These are phyloP conservation scores for Cicer bijugum DNA, from an alignment of 306 rosid species.

Conservation along the genomic window DNA sequence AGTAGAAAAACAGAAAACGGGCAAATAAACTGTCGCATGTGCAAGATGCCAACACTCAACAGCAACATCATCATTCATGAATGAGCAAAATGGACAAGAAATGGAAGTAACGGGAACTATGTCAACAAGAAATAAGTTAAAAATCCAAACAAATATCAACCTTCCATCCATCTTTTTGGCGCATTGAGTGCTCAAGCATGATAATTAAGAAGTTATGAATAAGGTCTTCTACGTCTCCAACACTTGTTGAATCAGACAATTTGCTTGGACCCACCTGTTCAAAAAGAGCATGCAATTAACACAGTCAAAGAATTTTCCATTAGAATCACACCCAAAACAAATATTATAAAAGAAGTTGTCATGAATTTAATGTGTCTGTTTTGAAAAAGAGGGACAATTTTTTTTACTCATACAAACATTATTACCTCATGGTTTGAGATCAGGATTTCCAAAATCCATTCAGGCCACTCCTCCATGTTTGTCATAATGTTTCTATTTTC, in stretches of 20 bases:
- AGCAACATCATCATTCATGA: constrained; percentile 26
- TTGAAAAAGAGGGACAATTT: not conserved
- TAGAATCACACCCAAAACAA: constrained; percentile 23
- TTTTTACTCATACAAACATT: not conserved
- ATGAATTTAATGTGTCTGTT: not conserved
- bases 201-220: constrained; percentile 86
- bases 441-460: constrained; percentile 93
- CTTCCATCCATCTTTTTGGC: constrained; percentile 99
- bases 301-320: constrained; percentile 34
- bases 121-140: constrained; percentile 31
- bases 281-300: constrained; percentile 39
- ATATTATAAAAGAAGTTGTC: constrained; percentile 12
- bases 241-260: constrained; percentile 57
- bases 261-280: constrained; percentile 70
- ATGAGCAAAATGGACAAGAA: constrained; percentile 40
- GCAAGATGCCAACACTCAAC: constrained; percentile 38
- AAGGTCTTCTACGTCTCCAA: constrained; percentile 86
- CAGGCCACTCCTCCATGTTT: constrained; percentile 99
- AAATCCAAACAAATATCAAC: constrained; percentile 51
- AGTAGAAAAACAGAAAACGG: constrained; percentile 6
- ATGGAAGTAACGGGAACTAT: constrained; percentile 19
- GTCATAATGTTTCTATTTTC: constrained; percentile 85
- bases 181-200: constrained; percentile 99
- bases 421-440: constrained; percentile 86
- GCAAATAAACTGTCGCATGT: constrained; percentile 29